phyloP scores from a whole-genome alignment of 441 rosid genomes.

The Gossypium gossypioides region DNA sequence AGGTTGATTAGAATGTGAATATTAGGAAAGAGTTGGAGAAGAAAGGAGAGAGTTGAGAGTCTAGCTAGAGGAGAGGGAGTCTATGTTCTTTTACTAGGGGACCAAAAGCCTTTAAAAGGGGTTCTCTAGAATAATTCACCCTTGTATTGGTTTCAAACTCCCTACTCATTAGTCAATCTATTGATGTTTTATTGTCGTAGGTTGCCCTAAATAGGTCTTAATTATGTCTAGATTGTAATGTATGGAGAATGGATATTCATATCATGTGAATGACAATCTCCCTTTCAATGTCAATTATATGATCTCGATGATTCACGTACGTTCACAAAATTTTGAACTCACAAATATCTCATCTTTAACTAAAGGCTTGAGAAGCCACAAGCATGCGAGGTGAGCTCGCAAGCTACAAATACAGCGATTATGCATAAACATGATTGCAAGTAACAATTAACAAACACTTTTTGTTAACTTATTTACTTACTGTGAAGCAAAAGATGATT shows the following conservation, averaged over 20 bases:
- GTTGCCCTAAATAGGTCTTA: background rate
- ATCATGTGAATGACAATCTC: background rate
- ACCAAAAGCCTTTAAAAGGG: background rate
- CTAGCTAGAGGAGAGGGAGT: background rate
- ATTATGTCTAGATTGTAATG: background rate
- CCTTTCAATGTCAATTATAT: background rate
- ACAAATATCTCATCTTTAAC: background rate
- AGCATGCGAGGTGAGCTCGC: background rate
- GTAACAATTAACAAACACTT: background rate
- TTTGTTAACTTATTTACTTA: background rate
- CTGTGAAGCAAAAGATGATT: background rate
- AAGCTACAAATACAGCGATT: background rate
- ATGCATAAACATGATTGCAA: background rate
- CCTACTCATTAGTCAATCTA: background rate
- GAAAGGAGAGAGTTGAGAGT: background rate
- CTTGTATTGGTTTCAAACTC: too few species aligned
- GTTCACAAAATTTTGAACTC: background rate
- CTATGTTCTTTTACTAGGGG: background rate
- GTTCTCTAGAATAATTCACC: background rate
- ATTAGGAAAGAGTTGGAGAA: background rate
- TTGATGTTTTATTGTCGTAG: too few species aligned
- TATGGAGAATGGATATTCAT: background rate
- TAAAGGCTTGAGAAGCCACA: background rate
- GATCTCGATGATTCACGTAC: too few species aligned
- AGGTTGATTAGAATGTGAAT: background rate